phyloP scores from a whole-genome alignment of 371 early-diverging fungal species.

The Thermomucor indicae-seudaticae region DNA sequence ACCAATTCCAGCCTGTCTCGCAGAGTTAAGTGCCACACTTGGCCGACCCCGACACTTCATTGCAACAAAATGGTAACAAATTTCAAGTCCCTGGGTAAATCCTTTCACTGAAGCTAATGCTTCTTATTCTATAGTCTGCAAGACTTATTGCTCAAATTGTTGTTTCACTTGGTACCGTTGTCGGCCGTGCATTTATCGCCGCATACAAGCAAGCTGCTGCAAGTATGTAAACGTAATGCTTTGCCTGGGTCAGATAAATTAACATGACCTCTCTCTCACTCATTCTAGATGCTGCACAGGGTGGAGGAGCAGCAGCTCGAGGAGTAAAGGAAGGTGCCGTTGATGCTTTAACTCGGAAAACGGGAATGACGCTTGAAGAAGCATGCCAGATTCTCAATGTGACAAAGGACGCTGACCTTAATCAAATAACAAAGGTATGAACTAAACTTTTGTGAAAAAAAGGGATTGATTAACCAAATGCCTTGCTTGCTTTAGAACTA shows the following conservation, averaged over 20 bases:
- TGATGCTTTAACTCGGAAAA: conserved; percentile 76
- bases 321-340: conserved; percentile 52
- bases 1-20: no score
- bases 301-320: conserved; percentile 54
- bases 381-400: conserved; percentile 90
- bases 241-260: background rate
- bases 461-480: background rate
- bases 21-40: no score
- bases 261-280: background rate
- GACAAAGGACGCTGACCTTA: conserved; percentile 66
- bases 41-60: no score
- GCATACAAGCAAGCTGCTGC: conserved; percentile 92
- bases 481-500: conserved; percentile 59
- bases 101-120: background rate
- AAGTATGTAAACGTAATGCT: conserved; percentile 53
- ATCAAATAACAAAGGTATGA: conserved; percentile 68
- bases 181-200: conserved; percentile 91
- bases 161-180: conserved; percentile 78
- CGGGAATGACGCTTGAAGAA: conserved; percentile 90
- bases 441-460: background rate
- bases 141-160: conserved; percentile 85
- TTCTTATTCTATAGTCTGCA: conserved; percentile 39
- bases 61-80: conserved; percentile 3
- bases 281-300: conserved; percentile 55
- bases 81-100: no score